A percentile compares a stretch with the other conserved stretches of the same genome.
These are phyloP conservation scores for Hymenoscyphus repandus DNA, from an alignment of 2,329 filamentous ascomycete genomes.

Conservation along the genomic window DNA sequence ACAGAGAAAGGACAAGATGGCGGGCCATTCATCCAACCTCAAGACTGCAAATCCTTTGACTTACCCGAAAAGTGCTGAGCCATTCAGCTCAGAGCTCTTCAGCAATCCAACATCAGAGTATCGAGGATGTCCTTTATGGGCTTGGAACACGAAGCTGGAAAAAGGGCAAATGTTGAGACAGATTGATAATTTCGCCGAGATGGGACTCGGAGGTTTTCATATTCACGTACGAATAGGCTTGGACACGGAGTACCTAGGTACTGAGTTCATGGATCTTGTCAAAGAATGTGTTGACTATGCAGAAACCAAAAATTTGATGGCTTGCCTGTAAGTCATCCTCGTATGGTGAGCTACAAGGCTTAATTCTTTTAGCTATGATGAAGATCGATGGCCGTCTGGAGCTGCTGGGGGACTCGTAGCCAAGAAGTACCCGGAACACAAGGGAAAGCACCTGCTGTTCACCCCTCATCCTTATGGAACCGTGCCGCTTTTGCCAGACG, in stretches of 20 bases:
- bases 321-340: constrained; percentile 25
- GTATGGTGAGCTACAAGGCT: not conserved
- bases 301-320: constrained; percentile 29
- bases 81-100: constrained; percentile 28
- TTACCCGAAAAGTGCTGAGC: constrained; percentile 25
- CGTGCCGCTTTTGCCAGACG: constrained; percentile 12
- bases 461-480: constrained; percentile 14
- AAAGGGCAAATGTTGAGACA: constrained; percentile 28
- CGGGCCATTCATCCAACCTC: not conserved
- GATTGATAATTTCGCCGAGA: constrained; percentile 29
- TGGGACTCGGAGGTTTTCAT: constrained; percentile 33
- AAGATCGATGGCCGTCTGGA: constrained; percentile 32
- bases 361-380: constrained; percentile 24
- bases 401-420: constrained; percentile 28
- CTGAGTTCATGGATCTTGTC: constrained; percentile 30
- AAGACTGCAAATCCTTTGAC: constrained; percentile 26
- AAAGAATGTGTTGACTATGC: constrained; percentile 31
- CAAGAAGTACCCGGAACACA: constrained; percentile 24
- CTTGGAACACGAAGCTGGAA: constrained; percentile 30
- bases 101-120: constrained; percentile 30
- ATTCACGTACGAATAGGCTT: constrained; percentile 31
- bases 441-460: constrained; percentile 29
- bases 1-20: constrained; percentile 4
- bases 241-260: constrained; percentile 31
- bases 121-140: constrained; percentile 30